These are phyloP conservation scores for Pythium monospermum DNA, from an alignment of 352 stramenopile species.

Conservation along the genomic window DNA sequence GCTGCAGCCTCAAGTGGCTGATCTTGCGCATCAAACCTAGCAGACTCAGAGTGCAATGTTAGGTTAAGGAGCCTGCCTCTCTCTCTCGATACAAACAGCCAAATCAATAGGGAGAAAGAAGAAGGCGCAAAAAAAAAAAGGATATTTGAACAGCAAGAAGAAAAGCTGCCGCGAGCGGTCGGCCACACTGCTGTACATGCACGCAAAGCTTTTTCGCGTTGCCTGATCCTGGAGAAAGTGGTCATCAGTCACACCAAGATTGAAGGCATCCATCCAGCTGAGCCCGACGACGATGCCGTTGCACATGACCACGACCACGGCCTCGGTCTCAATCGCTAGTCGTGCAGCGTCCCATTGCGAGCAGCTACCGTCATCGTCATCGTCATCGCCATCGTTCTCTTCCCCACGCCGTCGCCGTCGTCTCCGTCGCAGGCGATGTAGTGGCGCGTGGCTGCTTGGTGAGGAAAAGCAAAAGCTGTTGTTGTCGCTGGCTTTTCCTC, in stretches of 20 bases:
- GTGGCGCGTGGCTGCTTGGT: too few species aligned
- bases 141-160: slow-evolving; percentile 81
- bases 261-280: slow-evolving; percentile 62
- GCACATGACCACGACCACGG: slow-evolving; percentile 37
- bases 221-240: slow-evolving; percentile 9
- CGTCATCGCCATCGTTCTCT: slow-evolving; percentile 1
- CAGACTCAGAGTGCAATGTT: slow-evolving; percentile 37
- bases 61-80: slow-evolving; percentile 10
- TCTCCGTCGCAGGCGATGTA: slow-evolving; percentile 3
- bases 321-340: slow-evolving; percentile 26
- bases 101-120: neutral
- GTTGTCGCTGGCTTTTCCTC: neutral
- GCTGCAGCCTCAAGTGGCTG: slow-evolving; percentile 22
- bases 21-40: slow-evolving; percentile 46
- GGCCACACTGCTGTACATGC: slow-evolving; percentile 45
- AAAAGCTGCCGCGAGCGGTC: slow-evolving; percentile 52
- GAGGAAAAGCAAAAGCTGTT: neutral
- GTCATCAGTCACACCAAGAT: slow-evolving; percentile 27
- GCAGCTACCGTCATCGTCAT: slow-evolving; percentile 1
- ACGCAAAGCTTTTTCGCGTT: slow-evolving; percentile 28
- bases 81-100: neutral
- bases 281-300: slow-evolving; percentile 52
- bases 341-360: neutral
- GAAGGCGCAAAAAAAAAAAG: slow-evolving; percentile 17
- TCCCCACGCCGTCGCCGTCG: slow-evolving; percentile 1